Conservation (phyloP, 345 rosid genomes). For the Cardiospermum halicacabum region DNA sequence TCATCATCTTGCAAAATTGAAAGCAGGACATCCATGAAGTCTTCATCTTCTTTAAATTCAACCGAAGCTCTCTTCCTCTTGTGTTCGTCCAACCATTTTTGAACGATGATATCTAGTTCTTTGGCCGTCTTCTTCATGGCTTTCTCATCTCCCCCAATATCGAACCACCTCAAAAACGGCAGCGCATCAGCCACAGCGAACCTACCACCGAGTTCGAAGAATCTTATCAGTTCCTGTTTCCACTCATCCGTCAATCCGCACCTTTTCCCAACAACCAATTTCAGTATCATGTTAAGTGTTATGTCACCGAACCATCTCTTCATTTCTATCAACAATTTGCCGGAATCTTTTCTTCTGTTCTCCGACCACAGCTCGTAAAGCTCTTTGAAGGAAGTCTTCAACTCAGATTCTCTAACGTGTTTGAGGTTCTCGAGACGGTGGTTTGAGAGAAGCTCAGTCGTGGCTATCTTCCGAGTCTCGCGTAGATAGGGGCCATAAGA, state of each 20-base stretch:
- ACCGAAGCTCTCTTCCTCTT: slow-evolving; percentile 2
- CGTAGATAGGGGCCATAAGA: slow-evolving; percentile 34
- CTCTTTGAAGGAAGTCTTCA: slow-evolving; percentile 8
- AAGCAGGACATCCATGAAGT: slow-evolving; percentile 33
- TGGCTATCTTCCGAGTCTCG: slow-evolving; percentile 28
- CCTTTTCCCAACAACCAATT: slow-evolving; percentile 30
- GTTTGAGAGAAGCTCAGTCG: slow-evolving; percentile 29
- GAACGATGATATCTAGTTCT: slow-evolving; percentile 18
- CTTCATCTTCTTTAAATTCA: slow-evolving; percentile 12
- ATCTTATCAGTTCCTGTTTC: slow-evolving; percentile 15
- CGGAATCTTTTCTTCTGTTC: neutral
- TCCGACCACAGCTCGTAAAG: slow-evolving; percentile 17
- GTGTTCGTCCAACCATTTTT: slow-evolving; percentile 27
- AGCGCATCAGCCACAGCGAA: slow-evolving; percentile 26
- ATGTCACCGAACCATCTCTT: slow-evolving; percentile 29
- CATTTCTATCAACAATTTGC: slow-evolving; percentile 22
- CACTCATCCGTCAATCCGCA: slow-evolving; percentile 13
- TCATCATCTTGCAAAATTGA: slow-evolving; percentile 20
- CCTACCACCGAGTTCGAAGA: slow-evolving; percentile 17
- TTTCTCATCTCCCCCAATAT: slow-evolving; percentile 35
- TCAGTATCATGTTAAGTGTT: slow-evolving; percentile 24
- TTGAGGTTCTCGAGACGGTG: slow-evolving; percentile 29
- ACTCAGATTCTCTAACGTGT: slow-evolving; percentile 25
- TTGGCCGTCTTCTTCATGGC: slow-evolving; percentile 28
- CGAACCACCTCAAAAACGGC: slow-evolving; percentile 32